Conservation (phyloP, 257 asterid genomes). For the Jasminum sambac region DNA sequence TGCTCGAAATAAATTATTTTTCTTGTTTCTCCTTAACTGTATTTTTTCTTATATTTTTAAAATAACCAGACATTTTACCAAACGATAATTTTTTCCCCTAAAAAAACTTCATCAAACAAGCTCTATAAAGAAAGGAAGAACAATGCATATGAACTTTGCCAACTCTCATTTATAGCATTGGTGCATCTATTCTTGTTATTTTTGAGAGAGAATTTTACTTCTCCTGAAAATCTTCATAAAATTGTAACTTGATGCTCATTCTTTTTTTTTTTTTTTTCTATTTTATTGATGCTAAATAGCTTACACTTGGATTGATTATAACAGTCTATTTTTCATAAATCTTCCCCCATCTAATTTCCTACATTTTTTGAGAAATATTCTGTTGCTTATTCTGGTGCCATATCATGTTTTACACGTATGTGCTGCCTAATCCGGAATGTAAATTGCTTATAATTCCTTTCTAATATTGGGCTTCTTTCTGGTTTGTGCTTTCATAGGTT, state of each 20-base stretch:
- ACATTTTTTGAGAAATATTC: neutral
- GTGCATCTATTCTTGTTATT: neutral
- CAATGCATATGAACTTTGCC: neutral
- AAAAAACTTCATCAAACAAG: too few relatives aligned
- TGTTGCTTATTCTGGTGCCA: neutral
- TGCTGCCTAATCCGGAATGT: neutral
- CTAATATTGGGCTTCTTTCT: constrained; percentile 3
- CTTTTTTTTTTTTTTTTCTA: too few relatives aligned
- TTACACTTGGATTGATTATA: neutral
- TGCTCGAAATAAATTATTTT: too few relatives aligned
- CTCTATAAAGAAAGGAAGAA: neutral
- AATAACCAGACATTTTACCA: too few relatives aligned
- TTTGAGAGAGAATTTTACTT: neutral
- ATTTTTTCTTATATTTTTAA: too few relatives aligned
- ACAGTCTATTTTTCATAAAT: neutral
- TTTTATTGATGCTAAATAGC: neutral
- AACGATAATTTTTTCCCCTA: too few relatives aligned
- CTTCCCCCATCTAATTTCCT: neutral
- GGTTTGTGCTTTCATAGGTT: neutral
- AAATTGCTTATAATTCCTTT: neutral
- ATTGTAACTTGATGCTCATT: neutral
- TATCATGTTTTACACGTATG: neutral
- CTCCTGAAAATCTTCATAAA: neutral
- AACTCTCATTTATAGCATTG: neutral
- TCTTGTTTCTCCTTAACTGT: too few relatives aligned